A percentile compares a stretch with the other conserved stretches of the same genome.
phyloP scores from a whole-genome alignment of 1,139 yeast genomes.

The Taiozyma sp. region DNA sequence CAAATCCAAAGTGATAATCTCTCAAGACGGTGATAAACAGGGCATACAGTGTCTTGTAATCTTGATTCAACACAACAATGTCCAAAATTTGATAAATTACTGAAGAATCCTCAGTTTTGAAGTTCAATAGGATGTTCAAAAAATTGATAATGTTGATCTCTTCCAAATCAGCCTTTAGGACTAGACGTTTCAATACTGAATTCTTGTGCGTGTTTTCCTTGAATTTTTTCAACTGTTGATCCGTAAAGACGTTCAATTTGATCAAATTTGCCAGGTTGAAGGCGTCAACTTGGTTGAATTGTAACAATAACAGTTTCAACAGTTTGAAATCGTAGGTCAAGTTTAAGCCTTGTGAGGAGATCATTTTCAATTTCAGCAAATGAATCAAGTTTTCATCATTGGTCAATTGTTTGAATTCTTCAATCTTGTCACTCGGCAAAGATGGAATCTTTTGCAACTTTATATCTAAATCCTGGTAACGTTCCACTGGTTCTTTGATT shows the following conservation, averaged over 20 bases:
- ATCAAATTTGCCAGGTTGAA: conserved; percentile 24
- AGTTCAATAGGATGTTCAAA: conserved; percentile 12
- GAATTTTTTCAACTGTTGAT: conserved; percentile 24
- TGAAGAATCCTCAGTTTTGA: conserved; percentile 2
- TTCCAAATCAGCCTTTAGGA: conserved; percentile 21
- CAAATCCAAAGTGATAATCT: conserved; percentile 46
- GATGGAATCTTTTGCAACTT: conserved; percentile 14
- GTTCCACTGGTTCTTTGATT: conserved; percentile 19
- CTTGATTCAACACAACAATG: conserved; percentile 19
- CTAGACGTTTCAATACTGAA: conserved; percentile 17
- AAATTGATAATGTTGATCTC: conserved; percentile 23
- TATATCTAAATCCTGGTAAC: conserved; percentile 23
- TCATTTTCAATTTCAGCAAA: conserved; percentile 21
- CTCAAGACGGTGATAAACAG: conserved; percentile 33
- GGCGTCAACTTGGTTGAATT: conserved; percentile 20
- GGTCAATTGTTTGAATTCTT: conserved; percentile 25
- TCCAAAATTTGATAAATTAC: conserved; percentile 18
- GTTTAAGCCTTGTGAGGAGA: conserved; percentile 21
- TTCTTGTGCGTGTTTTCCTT: conserved; percentile 22
- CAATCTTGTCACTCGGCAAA: conserved; percentile 16
- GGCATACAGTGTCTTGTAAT: conserved; percentile 34
- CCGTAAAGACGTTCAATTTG: conserved; percentile 25
- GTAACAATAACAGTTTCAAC: conserved; percentile 18
- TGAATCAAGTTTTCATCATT: conserved; percentile 23
- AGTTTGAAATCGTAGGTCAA: conserved; percentile 20